Base-by-base conservation (phyloP, 1,284 basidiomycete species). In the Rhodotorula sp. region DNA sequence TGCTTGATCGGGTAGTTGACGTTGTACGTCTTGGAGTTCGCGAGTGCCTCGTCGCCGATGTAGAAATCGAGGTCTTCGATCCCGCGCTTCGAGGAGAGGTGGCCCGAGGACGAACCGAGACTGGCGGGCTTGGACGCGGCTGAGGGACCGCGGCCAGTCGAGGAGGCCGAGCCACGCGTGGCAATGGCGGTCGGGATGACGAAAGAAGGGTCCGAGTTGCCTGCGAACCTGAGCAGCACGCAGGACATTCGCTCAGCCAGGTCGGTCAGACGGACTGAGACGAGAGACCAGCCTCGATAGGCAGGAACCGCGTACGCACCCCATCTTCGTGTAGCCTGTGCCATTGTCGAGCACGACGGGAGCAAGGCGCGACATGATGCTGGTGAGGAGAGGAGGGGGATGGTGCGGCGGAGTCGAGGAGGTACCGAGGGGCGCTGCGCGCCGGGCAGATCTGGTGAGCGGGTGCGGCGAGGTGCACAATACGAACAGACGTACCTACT, bases 11-110 rank as follows among this genome's bases (percentile, higher is more conserved):
- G 96, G 82, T 98, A 97, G 82, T 95, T 90, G 24, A 99, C 87
- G 52, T 91, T 89, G 82, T 99, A 99, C 7, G 83, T 76, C 84
- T 94, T 97, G 52, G 90, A 88, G 79, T 98, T 97, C 39, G 91
- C 92, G 36, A 98, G 85, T 2, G 96, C 96, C 81, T 99, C 95
- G 81, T 99, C 92, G 70, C 96, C 96, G 82, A 99, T 99, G 85
- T 90, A 97, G 84, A 99, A 99, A 83, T 99, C 96, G 74, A 99
- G 89, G 81, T 99, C 96, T 81, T 99, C 96, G 57, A 99, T 92
- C 17, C 96, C 96, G 72, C 96, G 89, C 83, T 98, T 99, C 68
- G 91, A 92, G 8, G 96, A 95, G 64, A 97, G 87, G 81, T 94
- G 88, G 47, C 70, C 71, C 0, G 67, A 67, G 15, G 65, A 57